These are phyloP conservation scores for Gautieria morchelliformis DNA, from an alignment of 768 basidiomycete genomes.

Conservation along the genomic window DNA sequence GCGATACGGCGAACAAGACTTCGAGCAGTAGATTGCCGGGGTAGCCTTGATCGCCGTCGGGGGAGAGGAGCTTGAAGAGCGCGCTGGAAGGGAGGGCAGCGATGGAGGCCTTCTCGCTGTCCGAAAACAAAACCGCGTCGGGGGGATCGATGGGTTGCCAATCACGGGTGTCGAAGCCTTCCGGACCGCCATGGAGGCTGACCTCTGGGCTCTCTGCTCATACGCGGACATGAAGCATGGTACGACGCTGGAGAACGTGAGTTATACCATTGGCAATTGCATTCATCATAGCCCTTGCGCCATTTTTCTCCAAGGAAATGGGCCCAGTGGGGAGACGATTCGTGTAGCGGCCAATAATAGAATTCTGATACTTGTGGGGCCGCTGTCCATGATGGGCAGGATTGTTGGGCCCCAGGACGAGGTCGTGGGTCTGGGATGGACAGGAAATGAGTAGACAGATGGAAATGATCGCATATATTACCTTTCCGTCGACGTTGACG, in stretches of 20 bases:
- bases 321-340: slow-evolving; percentile 61
- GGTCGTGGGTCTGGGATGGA: slow-evolving; percentile 53
- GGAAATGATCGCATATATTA: slow-evolving; percentile 18
- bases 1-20: slow-evolving; percentile 38
- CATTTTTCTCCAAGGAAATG: slow-evolving; percentile 43
- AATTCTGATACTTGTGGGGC: slow-evolving; percentile 60
- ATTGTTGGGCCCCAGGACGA: slow-evolving; percentile 63
- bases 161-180: slow-evolving; percentile 48
- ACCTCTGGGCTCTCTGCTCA: slow-evolving; percentile 28
- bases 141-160: slow-evolving; percentile 39
- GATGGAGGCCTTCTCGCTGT: slow-evolving; percentile 41
- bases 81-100: slow-evolving; percentile 26
- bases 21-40: slow-evolving; percentile 54
- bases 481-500: slow-evolving; percentile 56
- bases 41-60: slow-evolving; percentile 65
- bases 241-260: background rate
- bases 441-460: background rate
- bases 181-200: slow-evolving; percentile 64
- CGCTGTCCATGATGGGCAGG: slow-evolving; percentile 40
- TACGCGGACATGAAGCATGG: background rate
- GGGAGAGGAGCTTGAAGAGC: slow-evolving; percentile 48
- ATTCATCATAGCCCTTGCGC: slow-evolving; percentile 37
- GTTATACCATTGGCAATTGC: slow-evolving; percentile 29
- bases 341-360: slow-evolving; percentile 62
- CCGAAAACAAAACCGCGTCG: slow-evolving; percentile 39